Base-by-base conservation (phyloP, 192 early-diverging fungal genomes). In the Podila clonocystis region DNA sequence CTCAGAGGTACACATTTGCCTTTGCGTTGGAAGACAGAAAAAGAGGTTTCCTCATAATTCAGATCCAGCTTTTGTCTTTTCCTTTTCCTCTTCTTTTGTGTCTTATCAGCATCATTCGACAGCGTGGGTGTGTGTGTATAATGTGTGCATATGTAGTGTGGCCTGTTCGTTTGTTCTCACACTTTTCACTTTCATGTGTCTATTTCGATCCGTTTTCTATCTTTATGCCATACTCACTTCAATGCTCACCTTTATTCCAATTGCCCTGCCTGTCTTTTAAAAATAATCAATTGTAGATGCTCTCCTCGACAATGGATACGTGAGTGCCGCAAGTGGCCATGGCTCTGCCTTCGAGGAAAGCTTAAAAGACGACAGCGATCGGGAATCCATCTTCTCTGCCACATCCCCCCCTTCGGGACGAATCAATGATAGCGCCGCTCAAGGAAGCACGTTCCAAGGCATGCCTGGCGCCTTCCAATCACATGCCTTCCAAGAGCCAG, bases 311-410 rank as follows among this genome's bases (percentile, higher is more conserved):
- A 89, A 87, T 45, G 91, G 90, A 9, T 93, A 93, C 73, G 92
- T 91, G 60, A 92, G 91, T 69, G 93, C 91, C 5, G 89, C 87
- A 59, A 91, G 87, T 80, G 90, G 87, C 20, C 86, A 89, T 71
- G 87, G 87, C 64, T 83, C 84, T n/a, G 87, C 88, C 34, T 85
- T 85, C 45, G 84, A 82, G 19, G 77, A 69, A 63, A 70, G 73
- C 50, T 15, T 80, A n/a, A 75, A 76, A 36, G 73, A 72, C 24
- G 69, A 83, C 34, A 77, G 72, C 48, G 87, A 85, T 50, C 75
- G 70, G 30, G 83, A 87, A 45, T 80, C 72, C 11, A 80, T 86
- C n/a, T 57, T 70, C 28, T 83, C 82, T 2, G 60, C 36, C 34
- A 65, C 58, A 24, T 70, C 68, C 3, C 50, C 31, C 63, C 33